A percentile compares a stretch with the other conserved stretches of the same genome.
phyloP scores from a whole-genome alignment of 352 stramenopile species.

The Phytopythium montanum region DNA sequence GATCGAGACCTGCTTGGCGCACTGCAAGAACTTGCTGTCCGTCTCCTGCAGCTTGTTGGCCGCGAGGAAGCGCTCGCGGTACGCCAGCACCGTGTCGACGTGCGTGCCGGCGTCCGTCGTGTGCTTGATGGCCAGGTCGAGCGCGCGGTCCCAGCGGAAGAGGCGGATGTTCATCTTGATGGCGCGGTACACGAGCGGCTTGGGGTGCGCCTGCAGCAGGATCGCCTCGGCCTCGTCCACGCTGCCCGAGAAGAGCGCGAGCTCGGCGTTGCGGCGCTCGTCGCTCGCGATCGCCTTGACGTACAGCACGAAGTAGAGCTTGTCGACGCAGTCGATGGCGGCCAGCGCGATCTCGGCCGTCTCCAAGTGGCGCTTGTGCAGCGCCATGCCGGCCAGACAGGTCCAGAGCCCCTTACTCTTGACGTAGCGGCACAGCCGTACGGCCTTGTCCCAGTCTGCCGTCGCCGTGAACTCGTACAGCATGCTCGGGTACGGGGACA shows the following conservation, averaged over 20 bases:
- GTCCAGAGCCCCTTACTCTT: constrained; percentile 90
- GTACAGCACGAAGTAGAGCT: constrained; percentile 91
- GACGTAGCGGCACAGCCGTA: constrained; percentile 90
- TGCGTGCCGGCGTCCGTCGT: constrained; percentile 80
- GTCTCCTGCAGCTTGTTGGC: constrained; percentile 86
- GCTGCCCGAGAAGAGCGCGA: constrained; percentile 80
- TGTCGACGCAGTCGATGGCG: constrained; percentile 90
- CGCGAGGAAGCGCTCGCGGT: constrained; percentile 85
- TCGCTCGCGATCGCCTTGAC: constrained; percentile 83
- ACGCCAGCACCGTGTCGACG: constrained; percentile 89
- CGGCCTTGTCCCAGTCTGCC: constrained; percentile 89
- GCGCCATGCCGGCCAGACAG: constrained; percentile 87
- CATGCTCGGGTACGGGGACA: constrained; percentile 80
- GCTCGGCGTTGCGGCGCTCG: constrained; percentile 85
- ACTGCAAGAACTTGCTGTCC: constrained; percentile 87
- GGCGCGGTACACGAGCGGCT: constrained; percentile 87
- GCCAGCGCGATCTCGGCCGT: constrained; percentile 91
- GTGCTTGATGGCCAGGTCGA: constrained; percentile 90
- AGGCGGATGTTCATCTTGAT: constrained; percentile 93
- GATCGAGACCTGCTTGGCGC: constrained; percentile 79
- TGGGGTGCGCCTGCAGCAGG: constrained; percentile 86
- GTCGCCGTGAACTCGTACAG: constrained; percentile 83
- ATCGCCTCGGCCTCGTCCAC: constrained; percentile 92
- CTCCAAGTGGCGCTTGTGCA: constrained; percentile 86
- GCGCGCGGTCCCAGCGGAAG: constrained; percentile 86